A percentile compares a stretch with the other conserved stretches of the same genome.
phyloP scores from a whole-genome alignment of 495 filamentous ascomycete species.

The Penicillium bialowiezense region DNA sequence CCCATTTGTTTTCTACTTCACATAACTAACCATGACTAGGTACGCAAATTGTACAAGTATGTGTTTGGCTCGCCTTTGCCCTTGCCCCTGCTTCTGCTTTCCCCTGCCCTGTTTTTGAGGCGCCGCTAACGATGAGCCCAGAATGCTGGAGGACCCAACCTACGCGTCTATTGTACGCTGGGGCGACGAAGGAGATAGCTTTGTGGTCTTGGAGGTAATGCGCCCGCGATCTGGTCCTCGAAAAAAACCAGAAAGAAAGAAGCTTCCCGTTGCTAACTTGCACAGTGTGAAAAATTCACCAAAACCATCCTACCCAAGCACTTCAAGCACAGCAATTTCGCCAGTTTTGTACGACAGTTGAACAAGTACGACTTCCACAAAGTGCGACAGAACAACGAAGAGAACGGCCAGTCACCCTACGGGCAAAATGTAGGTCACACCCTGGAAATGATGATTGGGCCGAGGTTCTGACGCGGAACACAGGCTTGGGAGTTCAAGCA shows the following conservation, averaged over 20 bases:
- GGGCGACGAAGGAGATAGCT: conserved; percentile 92
- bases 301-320: conserved; percentile 96
- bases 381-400: conserved; percentile 94
- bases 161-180: conserved; percentile 92
- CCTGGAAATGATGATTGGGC: neutral
- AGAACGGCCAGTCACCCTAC: conserved; percentile 86
- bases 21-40: conserved; percentile 55
- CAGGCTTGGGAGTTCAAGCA: conserved; percentile 98
- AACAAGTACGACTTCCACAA: conserved; percentile 99
- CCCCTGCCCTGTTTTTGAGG: no score
- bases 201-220: conserved; percentile 92
- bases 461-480: neutral
- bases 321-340: conserved; percentile 99
- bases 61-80: conserved; percentile 24
- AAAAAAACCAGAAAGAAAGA: no score
- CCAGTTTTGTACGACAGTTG: conserved; percentile 95
- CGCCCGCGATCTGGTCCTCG: no score
- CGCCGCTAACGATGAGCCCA: conserved; percentile 32
- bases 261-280: no score
- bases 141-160: conserved; percentile 95
- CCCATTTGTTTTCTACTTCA: neutral
- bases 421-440: conserved; percentile 71
- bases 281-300: conserved; percentile 95
- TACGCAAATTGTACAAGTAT: conserved; percentile 98
- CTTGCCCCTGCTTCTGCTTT: neutral